Evolutionary conservation across 2,329 filamentous ascomycete species (phyloP).

Genomic region (Neopestalotiopsis sp.): DNA sequence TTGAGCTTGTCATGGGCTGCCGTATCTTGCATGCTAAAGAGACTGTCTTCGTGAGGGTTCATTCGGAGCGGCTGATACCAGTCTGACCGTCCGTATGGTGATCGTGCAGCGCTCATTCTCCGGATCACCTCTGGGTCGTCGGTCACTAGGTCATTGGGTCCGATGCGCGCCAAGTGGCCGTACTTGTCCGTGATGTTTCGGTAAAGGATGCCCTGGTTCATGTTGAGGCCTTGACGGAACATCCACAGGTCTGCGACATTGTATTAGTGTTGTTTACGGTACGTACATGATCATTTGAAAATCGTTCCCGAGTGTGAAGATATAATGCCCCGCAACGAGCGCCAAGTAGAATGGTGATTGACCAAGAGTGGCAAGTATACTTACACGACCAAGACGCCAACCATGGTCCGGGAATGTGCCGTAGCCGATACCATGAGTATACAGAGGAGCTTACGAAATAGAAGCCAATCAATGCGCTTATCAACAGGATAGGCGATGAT

Average conservation of each 20-base stretch:
- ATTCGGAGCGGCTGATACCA: constrained; percentile 17
- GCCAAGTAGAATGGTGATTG: background rate
- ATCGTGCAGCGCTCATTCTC: constrained; percentile 15
- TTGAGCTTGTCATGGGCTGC: constrained; percentile 18
- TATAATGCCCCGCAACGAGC: no score
- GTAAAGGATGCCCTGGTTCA: background rate
- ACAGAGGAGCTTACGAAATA: background rate
- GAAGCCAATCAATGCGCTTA: background rate
- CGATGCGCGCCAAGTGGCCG: constrained; percentile 11
- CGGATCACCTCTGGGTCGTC: constrained; percentile 17
- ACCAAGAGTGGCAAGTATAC: background rate
- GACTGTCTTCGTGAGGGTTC: constrained; percentile 13
- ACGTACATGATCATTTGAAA: no score
- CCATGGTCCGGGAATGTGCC: background rate
- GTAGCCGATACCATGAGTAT: background rate
- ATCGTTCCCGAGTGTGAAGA: no score
- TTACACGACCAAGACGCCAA: background rate
- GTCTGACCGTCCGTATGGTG: constrained; percentile 15
- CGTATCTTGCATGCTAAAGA: constrained; percentile 16
- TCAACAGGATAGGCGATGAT: background rate
- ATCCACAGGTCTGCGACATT: background rate
- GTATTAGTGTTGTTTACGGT: background rate
- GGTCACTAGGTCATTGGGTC: constrained; percentile 17
- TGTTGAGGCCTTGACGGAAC: background rate
- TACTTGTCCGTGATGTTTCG: constrained; percentile 3